Percentiles rank a stretch among this genome's conserved stretches.
These are phyloP conservation scores for Talaromyces liani DNA, from an alignment of 495 filamentous ascomycete genomes.

Conservation along the genomic window DNA sequence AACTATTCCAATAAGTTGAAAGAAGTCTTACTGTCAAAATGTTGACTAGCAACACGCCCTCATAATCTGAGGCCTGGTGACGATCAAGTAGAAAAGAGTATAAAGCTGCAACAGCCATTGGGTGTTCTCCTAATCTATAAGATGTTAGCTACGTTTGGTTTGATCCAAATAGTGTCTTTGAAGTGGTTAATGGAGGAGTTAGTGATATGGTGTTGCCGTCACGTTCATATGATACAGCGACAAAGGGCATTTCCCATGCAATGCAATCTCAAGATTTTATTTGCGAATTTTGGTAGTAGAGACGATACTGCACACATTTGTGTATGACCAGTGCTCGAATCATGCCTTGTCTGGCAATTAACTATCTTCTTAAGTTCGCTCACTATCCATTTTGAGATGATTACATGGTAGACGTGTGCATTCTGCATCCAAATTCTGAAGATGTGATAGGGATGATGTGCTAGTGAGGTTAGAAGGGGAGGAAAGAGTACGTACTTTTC, in stretches of 20 bases:
- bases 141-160: constrained; percentile 20
- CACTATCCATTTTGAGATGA: constrained; percentile 20
- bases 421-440: constrained; percentile 29
- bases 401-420: constrained; percentile 30
- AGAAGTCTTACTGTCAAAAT: constrained; percentile 47
- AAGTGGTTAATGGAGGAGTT: neutral
- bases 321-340: neutral
- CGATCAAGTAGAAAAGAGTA: constrained; percentile 61
- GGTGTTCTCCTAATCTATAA: constrained; percentile 50
- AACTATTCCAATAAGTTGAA: neutral
- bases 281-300: constrained; percentile 5
- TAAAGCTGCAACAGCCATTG: constrained; percentile 45
- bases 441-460: constrained; percentile 17
- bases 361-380: constrained; percentile 23
- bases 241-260: neutral
- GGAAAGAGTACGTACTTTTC: constrained; percentile 48
- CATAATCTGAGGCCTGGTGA: constrained; percentile 56
- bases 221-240: neutral
- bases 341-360: neutral
- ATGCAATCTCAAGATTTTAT: neutral
- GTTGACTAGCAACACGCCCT: constrained; percentile 52
- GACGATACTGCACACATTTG: neutral
- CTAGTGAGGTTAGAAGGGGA: constrained; percentile 13
- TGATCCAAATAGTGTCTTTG: neutral
- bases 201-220: neutral